Percentiles rank a stretch among this genome's conserved stretches.
These are phyloP conservation scores for Acanthamoeba castellanii DNA, from an alignment of 208 protist species.

Conservation along the genomic window DNA sequence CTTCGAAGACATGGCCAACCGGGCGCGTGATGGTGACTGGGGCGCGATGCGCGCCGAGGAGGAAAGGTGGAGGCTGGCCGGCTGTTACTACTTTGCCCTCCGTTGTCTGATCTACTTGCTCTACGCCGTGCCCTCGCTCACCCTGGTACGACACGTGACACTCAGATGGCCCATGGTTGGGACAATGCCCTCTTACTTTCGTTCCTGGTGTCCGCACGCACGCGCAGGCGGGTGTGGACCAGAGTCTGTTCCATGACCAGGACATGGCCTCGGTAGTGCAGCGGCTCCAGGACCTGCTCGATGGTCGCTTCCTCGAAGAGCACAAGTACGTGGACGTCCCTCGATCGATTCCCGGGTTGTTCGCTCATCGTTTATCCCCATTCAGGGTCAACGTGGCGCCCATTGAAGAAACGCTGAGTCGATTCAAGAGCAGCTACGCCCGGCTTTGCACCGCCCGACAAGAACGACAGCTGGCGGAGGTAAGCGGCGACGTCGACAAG, in stretches of 20 bases:
- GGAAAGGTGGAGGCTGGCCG: not conserved
- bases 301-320: not conserved
- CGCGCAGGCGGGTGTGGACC: not conserved
- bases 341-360: not conserved
- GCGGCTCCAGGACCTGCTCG: not conserved
- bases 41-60: not conserved
- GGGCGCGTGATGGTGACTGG: slow-evolving; percentile 6
- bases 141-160: not conserved
- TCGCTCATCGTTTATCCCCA: not conserved
- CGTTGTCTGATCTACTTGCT: not conserved
- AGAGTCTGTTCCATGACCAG: not conserved
- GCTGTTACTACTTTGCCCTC: not conserved
- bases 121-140: not conserved
- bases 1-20: not conserved
- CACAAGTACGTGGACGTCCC: not conserved
- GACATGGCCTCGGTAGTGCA: slow-evolving; percentile 1
- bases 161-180: no score
- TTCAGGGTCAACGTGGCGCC: not conserved
- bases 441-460: not conserved
- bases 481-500: not conserved
- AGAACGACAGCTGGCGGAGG: not conserved
- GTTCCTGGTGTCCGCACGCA: no score
- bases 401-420: not conserved
- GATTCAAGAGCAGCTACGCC: not conserved
- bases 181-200: not conserved